Percentiles rank a stretch among this genome's conserved stretches.
These are phyloP conservation scores for Ogataea philodendri DNA, from an alignment of 805 yeast species.

Conservation along the genomic window DNA sequence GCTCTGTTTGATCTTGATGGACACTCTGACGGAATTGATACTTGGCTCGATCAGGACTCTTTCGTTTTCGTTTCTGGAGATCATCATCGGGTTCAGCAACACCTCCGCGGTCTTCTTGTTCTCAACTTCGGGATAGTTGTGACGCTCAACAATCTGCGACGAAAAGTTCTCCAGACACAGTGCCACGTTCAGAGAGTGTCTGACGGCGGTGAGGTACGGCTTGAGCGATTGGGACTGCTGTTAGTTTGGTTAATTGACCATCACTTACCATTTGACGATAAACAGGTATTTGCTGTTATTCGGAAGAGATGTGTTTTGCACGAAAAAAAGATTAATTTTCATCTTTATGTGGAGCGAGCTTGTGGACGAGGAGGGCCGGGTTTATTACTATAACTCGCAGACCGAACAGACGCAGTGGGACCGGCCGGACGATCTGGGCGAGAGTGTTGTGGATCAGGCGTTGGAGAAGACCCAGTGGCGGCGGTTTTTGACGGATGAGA, in stretches of 20 bases:
- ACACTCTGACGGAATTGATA: constrained; percentile 86
- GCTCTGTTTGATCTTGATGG: constrained; percentile 92
- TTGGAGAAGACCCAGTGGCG: constrained; percentile 54
- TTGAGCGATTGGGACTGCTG: constrained; percentile 90
- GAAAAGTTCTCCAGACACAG: constrained; percentile 90
- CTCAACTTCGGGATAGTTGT: constrained; percentile 95
- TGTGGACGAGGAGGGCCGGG: constrained; percentile 61
- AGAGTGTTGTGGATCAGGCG: constrained; percentile 39
- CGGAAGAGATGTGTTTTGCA: constrained; percentile 12
- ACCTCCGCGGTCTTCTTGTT: constrained; percentile 80
- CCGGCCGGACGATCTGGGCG: constrained; percentile 55
- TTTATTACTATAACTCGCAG: constrained; percentile 65
- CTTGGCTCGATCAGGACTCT: constrained; percentile 90
- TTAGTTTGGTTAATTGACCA: not conserved
- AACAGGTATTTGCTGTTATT: constrained; percentile 9
- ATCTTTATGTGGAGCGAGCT: constrained; percentile 57
- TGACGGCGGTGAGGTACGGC: constrained; percentile 91
- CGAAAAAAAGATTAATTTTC: constrained; percentile 5
- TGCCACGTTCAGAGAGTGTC: constrained; percentile 91
- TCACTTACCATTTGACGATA: constrained; percentile 12
- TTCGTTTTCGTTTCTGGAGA: constrained; percentile 92
- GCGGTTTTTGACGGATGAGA: constrained; percentile 49
- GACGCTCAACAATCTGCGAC: constrained; percentile 94
- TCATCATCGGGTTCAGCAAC: constrained; percentile 80
- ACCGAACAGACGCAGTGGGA: constrained; percentile 81